phyloP scores from a whole-genome alignment of 768 basidiomycete genomes.

The Russula vinacea region DNA sequence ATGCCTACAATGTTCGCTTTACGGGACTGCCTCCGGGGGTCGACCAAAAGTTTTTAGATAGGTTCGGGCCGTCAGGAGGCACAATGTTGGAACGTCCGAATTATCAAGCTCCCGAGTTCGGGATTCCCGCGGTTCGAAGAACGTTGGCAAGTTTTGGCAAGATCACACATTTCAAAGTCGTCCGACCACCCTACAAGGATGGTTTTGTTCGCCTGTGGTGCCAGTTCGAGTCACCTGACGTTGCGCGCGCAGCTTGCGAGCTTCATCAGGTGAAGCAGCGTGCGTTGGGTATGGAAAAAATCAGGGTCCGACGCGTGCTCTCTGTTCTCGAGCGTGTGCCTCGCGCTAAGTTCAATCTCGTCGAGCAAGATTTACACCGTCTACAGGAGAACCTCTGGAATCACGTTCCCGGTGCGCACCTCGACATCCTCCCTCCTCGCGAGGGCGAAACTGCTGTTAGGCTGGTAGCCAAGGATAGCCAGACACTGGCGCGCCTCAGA shows the following conservation, averaged over 20 bases:
- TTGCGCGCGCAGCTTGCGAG: conserved; percentile 51
- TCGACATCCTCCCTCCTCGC: conserved; percentile 34
- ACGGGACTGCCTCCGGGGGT: conserved; percentile 49
- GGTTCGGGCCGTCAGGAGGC: conserved; percentile 48
- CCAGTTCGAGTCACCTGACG: conserved; percentile 48
- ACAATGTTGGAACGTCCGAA: conserved; percentile 53
- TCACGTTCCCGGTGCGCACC: conserved; percentile 34
- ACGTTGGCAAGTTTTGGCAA: conserved; percentile 42
- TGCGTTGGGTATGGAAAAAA: conserved; percentile 44
- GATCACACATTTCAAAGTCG: conserved; percentile 44
- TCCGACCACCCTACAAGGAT: conserved; percentile 50
- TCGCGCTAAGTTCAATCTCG: conserved; percentile 38
- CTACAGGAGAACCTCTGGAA: conserved; percentile 42
- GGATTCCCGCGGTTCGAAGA: conserved; percentile 40
- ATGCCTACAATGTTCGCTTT: conserved; percentile 59
- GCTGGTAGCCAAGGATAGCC: conserved; percentile 49
- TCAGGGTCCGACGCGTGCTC: conserved; percentile 54
- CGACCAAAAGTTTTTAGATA: conserved; percentile 42
- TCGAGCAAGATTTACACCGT: conserved; percentile 46
- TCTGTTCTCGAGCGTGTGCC: conserved; percentile 49
- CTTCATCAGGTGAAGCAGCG: conserved; percentile 48
- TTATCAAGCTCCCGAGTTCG: conserved; percentile 39
- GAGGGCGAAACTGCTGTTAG: conserved; percentile 38
- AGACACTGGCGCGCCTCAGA: conserved; percentile 55
- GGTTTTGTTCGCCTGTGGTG: conserved; percentile 55